Percentiles rank a stretch among this genome's conserved stretches.
phyloP scores from a whole-genome alignment of 345 rosid genomes.

The Populus davidiana region DNA sequence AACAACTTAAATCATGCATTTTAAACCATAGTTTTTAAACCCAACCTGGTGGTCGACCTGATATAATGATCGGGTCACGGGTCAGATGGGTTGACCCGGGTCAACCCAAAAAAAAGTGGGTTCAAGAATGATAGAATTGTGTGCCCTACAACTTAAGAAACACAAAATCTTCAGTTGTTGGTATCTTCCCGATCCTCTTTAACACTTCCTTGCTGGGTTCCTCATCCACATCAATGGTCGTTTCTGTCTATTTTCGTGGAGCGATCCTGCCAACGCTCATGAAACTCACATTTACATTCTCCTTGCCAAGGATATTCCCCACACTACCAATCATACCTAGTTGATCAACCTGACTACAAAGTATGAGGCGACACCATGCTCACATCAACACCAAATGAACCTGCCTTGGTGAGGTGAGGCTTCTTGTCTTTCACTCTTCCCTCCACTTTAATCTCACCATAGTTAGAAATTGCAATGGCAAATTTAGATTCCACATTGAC shows the following conservation, averaged over 20 bases:
- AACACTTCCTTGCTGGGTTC: slow-evolving; percentile 19
- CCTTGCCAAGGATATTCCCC: slow-evolving; percentile 22
- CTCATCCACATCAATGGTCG: slow-evolving; percentile 30
- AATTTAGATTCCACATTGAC: slow-evolving; percentile 27
- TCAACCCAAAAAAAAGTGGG: too few relatives aligned
- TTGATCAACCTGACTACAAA: slow-evolving; percentile 25
- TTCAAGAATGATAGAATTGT: not conserved
- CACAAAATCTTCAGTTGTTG: slow-evolving; percentile 20
- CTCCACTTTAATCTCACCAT: slow-evolving; percentile 24
- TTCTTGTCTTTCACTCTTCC: slow-evolving; percentile 23
- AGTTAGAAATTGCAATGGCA: slow-evolving; percentile 21
- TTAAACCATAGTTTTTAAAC: too few relatives aligned
- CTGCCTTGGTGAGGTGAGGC: slow-evolving; percentile 24
- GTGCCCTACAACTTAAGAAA: slow-evolving; percentile 19
- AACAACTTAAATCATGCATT: too few relatives aligned
- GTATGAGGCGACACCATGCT: slow-evolving; percentile 27
- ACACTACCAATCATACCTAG: slow-evolving; percentile 26
- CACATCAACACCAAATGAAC: slow-evolving; percentile 23
- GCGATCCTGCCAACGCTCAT: slow-evolving; percentile 26
- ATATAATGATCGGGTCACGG: too few relatives aligned
- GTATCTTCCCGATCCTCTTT: slow-evolving; percentile 10
- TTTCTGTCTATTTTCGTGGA: slow-evolving; percentile 21
- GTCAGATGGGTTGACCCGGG: too few relatives aligned
- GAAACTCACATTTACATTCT: slow-evolving; percentile 29
- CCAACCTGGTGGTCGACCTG: too few relatives aligned